Conservation (phyloP, 306 rosid species). For the Pterocarpus macrocarpus region DNA sequence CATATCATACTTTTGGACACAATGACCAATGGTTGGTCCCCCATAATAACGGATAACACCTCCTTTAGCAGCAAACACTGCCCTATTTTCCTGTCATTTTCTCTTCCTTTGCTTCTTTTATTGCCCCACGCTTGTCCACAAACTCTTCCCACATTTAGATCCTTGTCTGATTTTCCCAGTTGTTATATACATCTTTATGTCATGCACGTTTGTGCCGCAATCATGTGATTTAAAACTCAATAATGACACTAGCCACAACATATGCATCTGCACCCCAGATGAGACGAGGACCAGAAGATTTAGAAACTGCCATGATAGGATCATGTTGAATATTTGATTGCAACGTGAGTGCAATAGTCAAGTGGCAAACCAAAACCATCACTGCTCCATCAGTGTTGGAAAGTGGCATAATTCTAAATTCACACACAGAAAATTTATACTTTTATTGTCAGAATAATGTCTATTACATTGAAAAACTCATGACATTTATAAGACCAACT, state of each 20-base stretch:
- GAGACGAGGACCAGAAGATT: slow-evolving; percentile 20
- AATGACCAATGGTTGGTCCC: slow-evolving; percentile 46
- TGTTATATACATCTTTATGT: slow-evolving; percentile 17
- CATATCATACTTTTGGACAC: slow-evolving; percentile 22
- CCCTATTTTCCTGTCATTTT: slow-evolving; percentile 43
- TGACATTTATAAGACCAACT: too few species aligned
- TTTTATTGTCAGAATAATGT: too few species aligned
- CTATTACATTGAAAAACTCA: too few species aligned
- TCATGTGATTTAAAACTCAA: slow-evolving; percentile 45
- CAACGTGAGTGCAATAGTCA: slow-evolving; percentile 16
- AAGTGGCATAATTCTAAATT: slow-evolving; percentile 13
- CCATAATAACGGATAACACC: not conserved
- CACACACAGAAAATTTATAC: too few species aligned
- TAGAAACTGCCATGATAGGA: slow-evolving; percentile 1
- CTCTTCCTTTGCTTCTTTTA: slow-evolving; percentile 37
- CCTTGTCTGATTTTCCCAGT: slow-evolving; percentile 41
- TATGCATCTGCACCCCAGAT: slow-evolving; percentile 39
- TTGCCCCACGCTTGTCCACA: slow-evolving; percentile 50
- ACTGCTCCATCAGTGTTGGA: slow-evolving; percentile 33
- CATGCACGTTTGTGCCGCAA: slow-evolving; percentile 51
- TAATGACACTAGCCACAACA: slow-evolving; percentile 49
- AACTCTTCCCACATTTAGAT: slow-evolving; percentile 9
- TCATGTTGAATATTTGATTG: slow-evolving; percentile 38
- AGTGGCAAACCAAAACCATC: slow-evolving; percentile 30
- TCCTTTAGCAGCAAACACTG: not conserved